phyloP scores from a whole-genome alignment of 805 yeast genomes.

The Vanderwaltozyma yarrowii region DNA sequence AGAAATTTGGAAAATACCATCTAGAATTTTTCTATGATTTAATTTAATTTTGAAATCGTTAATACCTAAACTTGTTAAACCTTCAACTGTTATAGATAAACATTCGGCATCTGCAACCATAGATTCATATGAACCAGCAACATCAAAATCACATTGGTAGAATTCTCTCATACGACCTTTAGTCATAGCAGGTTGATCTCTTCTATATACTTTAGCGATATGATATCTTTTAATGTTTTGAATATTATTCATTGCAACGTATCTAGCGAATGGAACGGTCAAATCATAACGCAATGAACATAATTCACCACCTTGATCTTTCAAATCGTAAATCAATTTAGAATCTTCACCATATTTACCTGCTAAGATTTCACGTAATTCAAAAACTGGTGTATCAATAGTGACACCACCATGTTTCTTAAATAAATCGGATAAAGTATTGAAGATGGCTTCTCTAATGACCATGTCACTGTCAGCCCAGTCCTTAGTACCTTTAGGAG shows the following conservation, averaged over 20 bases:
- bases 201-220: slow-evolving; percentile 95
- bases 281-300: slow-evolving; percentile 92
- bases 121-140: slow-evolving; percentile 84
- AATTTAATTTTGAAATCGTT: slow-evolving; percentile 82
- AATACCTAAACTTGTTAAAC: slow-evolving; percentile 75
- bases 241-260: slow-evolving; percentile 90
- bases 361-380: slow-evolving; percentile 84
- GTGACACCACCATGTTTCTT: slow-evolving; percentile 97
- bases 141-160: slow-evolving; percentile 96
- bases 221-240: slow-evolving; percentile 88
- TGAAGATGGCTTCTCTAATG: slow-evolving; percentile 79
- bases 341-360: slow-evolving; percentile 99
- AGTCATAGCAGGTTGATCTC: slow-evolving; percentile 99
- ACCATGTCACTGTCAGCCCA: slow-evolving; percentile 99
- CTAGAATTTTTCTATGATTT: slow-evolving; percentile 91
- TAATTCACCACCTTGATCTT: slow-evolving; percentile 98
- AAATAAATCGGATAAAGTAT: slow-evolving; percentile 61
- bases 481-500: slow-evolving; percentile 96
- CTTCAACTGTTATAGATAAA: slow-evolving; percentile 72
- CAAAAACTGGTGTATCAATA: slow-evolving; percentile 97
- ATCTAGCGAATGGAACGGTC: slow-evolving; percentile 97
- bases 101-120: slow-evolving; percentile 97
- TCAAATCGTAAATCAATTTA: slow-evolving; percentile 86
- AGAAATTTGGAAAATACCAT: slow-evolving; percentile 90
- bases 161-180: slow-evolving; percentile 99